Conservation (phyloP, 208 protist genomes). For the Trypanosoma caninum region DNA sequence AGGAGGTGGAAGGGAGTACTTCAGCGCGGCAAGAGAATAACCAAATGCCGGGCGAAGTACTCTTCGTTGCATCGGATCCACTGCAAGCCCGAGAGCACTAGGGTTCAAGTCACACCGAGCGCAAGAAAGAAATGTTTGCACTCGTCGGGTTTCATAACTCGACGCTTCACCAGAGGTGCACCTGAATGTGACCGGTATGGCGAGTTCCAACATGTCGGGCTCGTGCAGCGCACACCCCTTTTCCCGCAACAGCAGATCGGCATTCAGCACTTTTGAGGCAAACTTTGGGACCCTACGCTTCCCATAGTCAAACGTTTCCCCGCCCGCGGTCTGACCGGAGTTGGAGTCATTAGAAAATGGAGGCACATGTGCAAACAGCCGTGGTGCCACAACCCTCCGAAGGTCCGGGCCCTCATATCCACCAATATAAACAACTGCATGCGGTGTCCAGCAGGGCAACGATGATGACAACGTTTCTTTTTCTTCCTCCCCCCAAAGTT, state of each 20-base stretch:
- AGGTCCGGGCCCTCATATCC: constrained; percentile 59
- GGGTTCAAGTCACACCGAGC: constrained; percentile 35
- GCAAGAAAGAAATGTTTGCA: constrained; percentile 42
- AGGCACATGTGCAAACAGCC: constrained; percentile 32
- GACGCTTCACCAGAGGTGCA: no score
- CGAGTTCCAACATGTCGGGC: constrained; percentile 53
- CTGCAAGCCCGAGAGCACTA: constrained; percentile 27
- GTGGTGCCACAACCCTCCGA: constrained; percentile 31
- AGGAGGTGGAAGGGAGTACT: constrained; percentile 35
- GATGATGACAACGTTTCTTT: neutral
- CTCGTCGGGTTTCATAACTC: neutral
- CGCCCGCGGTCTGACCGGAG: constrained; percentile 15
- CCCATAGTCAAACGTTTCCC: constrained; percentile 9
- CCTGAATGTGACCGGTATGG: constrained; percentile 18
- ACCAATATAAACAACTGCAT: constrained; percentile 63
- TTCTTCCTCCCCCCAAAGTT: neutral
- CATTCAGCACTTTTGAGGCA: constrained; percentile 12
- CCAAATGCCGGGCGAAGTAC: constrained; percentile 59
- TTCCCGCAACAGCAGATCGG: constrained; percentile 13
- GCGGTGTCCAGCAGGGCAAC: constrained; percentile 31
- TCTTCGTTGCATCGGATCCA: constrained; percentile 25
- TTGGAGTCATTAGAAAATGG: constrained; percentile 15
- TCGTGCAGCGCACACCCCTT: constrained; percentile 31
- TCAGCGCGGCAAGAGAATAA: constrained; percentile 45
- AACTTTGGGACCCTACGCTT: constrained; percentile 15